phyloP scores from a whole-genome alignment of 129 eudicot species.

The Helichrysum umbraculigerum region DNA sequence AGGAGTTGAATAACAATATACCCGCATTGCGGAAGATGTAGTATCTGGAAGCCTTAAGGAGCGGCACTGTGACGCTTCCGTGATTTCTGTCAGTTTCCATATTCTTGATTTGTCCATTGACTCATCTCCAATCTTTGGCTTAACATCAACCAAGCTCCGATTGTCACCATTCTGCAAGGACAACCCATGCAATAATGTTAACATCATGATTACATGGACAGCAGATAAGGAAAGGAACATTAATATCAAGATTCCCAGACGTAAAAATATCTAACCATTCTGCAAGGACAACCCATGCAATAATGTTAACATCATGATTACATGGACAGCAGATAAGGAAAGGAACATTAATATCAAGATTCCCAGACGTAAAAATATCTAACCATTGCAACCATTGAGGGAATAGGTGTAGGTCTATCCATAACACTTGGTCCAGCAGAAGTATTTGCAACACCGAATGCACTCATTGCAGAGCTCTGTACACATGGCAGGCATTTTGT shows the following conservation, averaged over 20 bases:
- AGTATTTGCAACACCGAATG: constrained; percentile 63
- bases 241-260: background rate
- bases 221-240: background rate
- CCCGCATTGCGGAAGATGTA: constrained; percentile 66
- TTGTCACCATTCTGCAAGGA: constrained; percentile 69
- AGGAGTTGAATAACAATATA: constrained; percentile 22
- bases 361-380: constrained; percentile 12
- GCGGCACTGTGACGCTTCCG: constrained; percentile 71
- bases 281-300: constrained; percentile 32
- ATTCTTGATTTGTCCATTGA: constrained; percentile 62
- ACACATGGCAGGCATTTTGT: constrained; percentile 13
- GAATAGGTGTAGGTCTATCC: constrained; percentile 60
- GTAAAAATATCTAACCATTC: constrained; percentile 64
- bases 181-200: constrained; percentile 9
- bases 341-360: background rate
- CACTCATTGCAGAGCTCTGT: constrained; percentile 59
- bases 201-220: background rate
- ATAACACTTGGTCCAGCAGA: constrained; percentile 53
- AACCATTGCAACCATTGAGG: constrained; percentile 64
- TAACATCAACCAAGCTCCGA: constrained; percentile 65
- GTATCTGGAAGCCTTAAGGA: constrained; percentile 77
- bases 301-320: constrained; percentile 11
- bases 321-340: background rate
- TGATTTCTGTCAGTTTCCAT: constrained; percentile 77
- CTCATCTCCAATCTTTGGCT: constrained; percentile 78